A percentile compares a stretch with the other conserved stretches of the same genome.
Conservation (phyloP, 2,329 filamentous ascomycete genomes). For the Beauveria pseudobassiana region DNA sequence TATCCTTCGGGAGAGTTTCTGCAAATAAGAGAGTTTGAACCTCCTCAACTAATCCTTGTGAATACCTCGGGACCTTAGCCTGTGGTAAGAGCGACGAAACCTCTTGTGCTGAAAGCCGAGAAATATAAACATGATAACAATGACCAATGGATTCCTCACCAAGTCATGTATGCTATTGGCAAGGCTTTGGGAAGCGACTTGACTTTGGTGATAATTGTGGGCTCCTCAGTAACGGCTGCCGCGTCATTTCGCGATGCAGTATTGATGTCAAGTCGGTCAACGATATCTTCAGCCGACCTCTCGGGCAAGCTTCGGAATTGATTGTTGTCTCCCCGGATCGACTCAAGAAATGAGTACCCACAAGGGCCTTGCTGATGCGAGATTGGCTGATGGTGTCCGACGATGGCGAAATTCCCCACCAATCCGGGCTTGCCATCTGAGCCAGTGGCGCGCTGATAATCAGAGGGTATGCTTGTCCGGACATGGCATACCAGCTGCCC, state of each 20-base stretch:
- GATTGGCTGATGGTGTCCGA: conserved; percentile 31
- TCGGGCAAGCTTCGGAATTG: conserved; percentile 32
- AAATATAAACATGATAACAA: conserved; percentile 36
- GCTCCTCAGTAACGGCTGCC: conserved; percentile 25
- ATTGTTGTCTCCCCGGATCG: conserved; percentile 20
- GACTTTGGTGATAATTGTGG: conserved; percentile 42
- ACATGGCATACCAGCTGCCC: conserved; percentile 94
- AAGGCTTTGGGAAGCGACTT: conserved; percentile 42
- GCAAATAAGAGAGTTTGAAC: conserved; percentile 5
- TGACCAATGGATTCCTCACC: conserved; percentile 46
- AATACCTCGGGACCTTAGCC: conserved; percentile 23
- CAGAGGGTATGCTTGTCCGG: conserved; percentile 76
- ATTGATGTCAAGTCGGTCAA: conserved; percentile 25
- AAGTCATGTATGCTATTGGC: conserved; percentile 46
- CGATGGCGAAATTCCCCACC: conserved; percentile 33
- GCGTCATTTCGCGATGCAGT: conserved; percentile 9
- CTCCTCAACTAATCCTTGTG: conserved; percentile 16
- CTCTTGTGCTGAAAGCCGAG: conserved; percentile 40
- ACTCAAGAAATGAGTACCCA: conserved; percentile 63
- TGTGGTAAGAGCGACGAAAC: conserved; percentile 31
- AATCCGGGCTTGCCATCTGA: conserved; percentile 37
- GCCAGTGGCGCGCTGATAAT: conserved; percentile 60
- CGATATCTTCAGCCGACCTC: conserved; percentile 21
- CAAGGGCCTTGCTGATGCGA: conserved; percentile 53
- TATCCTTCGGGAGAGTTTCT: conserved; percentile 3